Base-by-base conservation (phyloP, 148 eudicot genomes). In the Spergularia bocconei region DNA sequence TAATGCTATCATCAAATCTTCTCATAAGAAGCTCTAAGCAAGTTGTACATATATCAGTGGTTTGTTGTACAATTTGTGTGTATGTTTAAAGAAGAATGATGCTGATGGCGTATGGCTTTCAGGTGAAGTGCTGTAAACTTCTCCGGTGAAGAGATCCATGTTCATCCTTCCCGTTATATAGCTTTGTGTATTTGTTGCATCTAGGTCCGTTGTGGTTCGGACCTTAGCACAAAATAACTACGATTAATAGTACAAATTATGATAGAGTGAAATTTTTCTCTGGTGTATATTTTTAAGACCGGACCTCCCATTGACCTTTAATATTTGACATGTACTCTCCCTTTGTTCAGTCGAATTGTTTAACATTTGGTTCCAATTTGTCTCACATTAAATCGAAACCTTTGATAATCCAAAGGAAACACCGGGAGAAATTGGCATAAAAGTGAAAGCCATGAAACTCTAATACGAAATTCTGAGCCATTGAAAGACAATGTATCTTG, bases 1-100 rank as follows among this genome's bases (percentile, higher is more conserved):
- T 65, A 61, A 71, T 64, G 41, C 67, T 44, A 23, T 41, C 33
- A 36, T 70, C 74, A 76, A 48, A 48, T 67, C 70, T 61, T 73
- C 71, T 62, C 54, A 70, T 57, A 29, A 57, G 66, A 67, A 59
- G 67, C 51, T 16, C 56, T 69, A 58, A 68, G 67, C 74, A 77
- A 60, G 79, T 69, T 70, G 50, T 77, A 67, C 48, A 67, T 55
- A 67, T 56, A 61, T 67, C 66, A 47, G 54, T 75, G 71, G 67
- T 67, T 19, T 59, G 61, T 77, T 52, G 79, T 77, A 70, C 56
- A 66, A 70, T 61, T 77, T 77, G 79, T 77, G 69, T 77, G 39
- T 77, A 77, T 61, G 20, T 57, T 69, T 77, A 41, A 77, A 70
- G 75, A 70, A 70, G 75, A 48, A 76, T 48, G 61, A 59, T 69